Evolutionary conservation across 495 filamentous ascomycete genomes (phyloP), one percentile per base, ranked within the genome.

Genomic region (Hypoxylon trugodes): DNA sequence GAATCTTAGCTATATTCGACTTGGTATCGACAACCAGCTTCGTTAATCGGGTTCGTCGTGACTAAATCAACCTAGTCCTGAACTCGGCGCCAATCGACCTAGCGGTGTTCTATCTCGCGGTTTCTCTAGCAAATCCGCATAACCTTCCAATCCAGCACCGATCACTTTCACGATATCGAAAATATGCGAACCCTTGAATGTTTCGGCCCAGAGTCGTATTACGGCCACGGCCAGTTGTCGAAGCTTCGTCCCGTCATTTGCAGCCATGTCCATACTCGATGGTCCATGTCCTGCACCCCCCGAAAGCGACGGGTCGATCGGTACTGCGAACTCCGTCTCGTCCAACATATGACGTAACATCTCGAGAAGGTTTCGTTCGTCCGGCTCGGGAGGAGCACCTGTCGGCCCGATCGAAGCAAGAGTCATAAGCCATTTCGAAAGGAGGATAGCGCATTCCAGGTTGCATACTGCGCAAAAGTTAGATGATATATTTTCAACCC

Each of bases 261-360:
- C 68, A 26, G 73, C 66, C 38, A 74, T 59, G 55, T 81, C 79
- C 58, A 75, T 66, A 5, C 67, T 71, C 2, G 74, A 71, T 12
- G 69, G 70, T 13, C 73, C 67, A 45, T 77, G 74, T 12, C 68
- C 68, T n/a, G 69, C 71, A 3, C 69, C 66, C 13, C 74, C 76
- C 3, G 73, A 78, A 26, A 79, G 73, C 2, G 77, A 78, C 2
- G 80, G 80, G 36, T 82, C 80, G 42, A 82, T 76, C 1, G 80
- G 79, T 5, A 88, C 85, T 37, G 87, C 86, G 71, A 90, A 87
- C 59, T 89, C 87, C 6, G 89, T 91, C 77, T 92, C 89, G 68
- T 89, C 86, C 64, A 92, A 81, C 85, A 92, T 89, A 64, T 84
- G 87, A 48, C 87, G 85, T 32, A 92, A 81, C 79, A 84, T 89